Evolutionary conservation across 805 yeast genomes (phyloP).

Genomic region (Komagataella phaffii): DNA sequence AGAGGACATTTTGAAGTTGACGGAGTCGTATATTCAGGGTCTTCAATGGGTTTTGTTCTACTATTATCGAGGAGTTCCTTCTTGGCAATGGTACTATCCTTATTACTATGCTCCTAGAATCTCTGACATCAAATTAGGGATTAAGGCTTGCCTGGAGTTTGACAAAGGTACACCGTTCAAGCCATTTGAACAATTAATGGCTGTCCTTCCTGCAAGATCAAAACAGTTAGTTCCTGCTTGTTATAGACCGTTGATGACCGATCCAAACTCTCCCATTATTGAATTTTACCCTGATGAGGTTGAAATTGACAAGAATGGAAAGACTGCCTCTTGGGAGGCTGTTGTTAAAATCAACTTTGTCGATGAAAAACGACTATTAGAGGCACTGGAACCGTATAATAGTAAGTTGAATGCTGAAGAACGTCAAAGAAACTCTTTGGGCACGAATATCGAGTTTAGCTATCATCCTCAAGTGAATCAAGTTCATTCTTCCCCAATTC

Average conservation of each 20-base stretch:
- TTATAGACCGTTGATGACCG: slow-evolving; percentile 76
- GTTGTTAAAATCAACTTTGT: slow-evolving; percentile 89
- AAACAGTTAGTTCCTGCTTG: slow-evolving; percentile 62
- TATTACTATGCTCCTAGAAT: slow-evolving; percentile 93
- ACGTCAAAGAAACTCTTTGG: slow-evolving; percentile 58
- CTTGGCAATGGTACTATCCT: slow-evolving; percentile 92
- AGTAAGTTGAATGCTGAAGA: slow-evolving; percentile 56
- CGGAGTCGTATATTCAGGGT: slow-evolving; percentile 84
- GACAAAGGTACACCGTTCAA: slow-evolving; percentile 67
- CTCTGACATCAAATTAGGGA: slow-evolving; percentile 69
- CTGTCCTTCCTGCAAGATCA: slow-evolving; percentile 92
- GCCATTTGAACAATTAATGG: slow-evolving; percentile 95
- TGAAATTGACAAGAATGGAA: slow-evolving; percentile 83
- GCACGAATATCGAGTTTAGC: slow-evolving; percentile 51
- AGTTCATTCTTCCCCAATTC: slow-evolving; percentile 62
- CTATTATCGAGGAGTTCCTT: slow-evolving; percentile 81
- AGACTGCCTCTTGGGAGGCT: slow-evolving; percentile 96
- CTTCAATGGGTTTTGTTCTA: slow-evolving; percentile 93
- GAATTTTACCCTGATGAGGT: slow-evolving; percentile 89
- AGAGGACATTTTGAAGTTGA: slow-evolving; percentile 43
- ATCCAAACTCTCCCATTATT: slow-evolving; percentile 69
- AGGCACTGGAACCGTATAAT: slow-evolving; percentile 60
- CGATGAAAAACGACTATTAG: slow-evolving; percentile 62
- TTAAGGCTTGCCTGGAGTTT: slow-evolving; percentile 49
- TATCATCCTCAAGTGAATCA: slow-evolving; percentile 66